Evolutionary conservation across 2,329 filamentous ascomycete species (phyloP).

Genomic region (Pestalotiopsis sp.): DNA sequence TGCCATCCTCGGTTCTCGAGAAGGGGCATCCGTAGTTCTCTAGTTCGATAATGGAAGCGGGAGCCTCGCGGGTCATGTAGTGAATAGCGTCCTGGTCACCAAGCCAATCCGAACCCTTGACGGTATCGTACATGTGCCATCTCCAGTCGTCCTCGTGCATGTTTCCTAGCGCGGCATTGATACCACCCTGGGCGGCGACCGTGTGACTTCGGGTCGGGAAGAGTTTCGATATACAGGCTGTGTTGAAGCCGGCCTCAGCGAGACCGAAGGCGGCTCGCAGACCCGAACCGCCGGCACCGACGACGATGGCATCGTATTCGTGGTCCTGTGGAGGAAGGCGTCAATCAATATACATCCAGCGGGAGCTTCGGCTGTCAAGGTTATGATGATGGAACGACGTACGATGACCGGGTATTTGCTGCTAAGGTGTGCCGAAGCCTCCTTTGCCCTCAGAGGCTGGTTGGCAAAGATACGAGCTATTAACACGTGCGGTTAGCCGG

Average conservation of each 20-base stretch:
- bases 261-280: constrained; percentile 84
- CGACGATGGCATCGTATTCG: constrained; percentile 97
- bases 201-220: constrained; percentile 87
- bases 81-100: constrained; percentile 97
- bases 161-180: constrained; percentile 88
- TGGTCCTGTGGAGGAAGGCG: constrained; percentile 67
- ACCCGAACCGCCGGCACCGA: constrained; percentile 81
- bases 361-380: not conserved
- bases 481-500: constrained; percentile 20
- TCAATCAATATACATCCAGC: constrained; percentile 19
- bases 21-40: constrained; percentile 98
- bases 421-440: constrained; percentile 84
- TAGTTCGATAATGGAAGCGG: constrained; percentile 87
- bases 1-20: constrained; percentile 93
- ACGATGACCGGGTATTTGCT: constrained; percentile 94
- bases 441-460: constrained; percentile 86
- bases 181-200: constrained; percentile 80
- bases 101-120: constrained; percentile 97
- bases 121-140: constrained; percentile 99
- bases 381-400: constrained; percentile 43
- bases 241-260: constrained; percentile 87
- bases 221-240: constrained; percentile 83
- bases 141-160: constrained; percentile 99
- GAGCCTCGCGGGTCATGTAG: constrained; percentile 97
- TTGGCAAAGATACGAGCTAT: constrained; percentile 84